Evolutionary conservation across 805 yeast species (phyloP).

Genomic region (Maudiozyma serrabonitensis): DNA sequence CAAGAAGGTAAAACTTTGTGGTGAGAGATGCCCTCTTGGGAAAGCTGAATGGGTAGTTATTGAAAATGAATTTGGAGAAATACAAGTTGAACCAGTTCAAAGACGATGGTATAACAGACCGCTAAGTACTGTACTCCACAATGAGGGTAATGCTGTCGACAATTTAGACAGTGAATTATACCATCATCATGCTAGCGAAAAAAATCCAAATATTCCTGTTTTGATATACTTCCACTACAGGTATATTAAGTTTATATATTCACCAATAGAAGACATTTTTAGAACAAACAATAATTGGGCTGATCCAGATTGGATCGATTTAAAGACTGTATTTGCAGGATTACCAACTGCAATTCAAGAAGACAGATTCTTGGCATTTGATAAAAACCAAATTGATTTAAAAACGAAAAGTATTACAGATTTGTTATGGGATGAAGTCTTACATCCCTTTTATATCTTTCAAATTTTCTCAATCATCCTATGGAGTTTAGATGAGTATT

Average conservation of each 20-base stretch:
- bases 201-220: constrained; percentile 45
- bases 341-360: constrained; percentile 58
- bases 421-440: constrained; percentile 72
- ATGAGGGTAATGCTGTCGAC: constrained; percentile 17
- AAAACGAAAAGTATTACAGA: constrained; percentile 58
- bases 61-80: constrained; percentile 89
- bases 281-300: constrained; percentile 81
- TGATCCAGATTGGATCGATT: constrained; percentile 65
- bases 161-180: constrained; percentile 3
- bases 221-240: constrained; percentile 70
- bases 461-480: constrained; percentile 85
- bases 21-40: constrained; percentile 58
- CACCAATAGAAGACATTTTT: constrained; percentile 81
- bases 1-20: constrained; percentile 57
- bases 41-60: constrained; percentile 86
- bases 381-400: constrained; percentile 63
- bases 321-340: constrained; percentile 49
- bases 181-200: constrained; percentile 19
- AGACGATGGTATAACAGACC: constrained; percentile 61
- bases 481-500: constrained; percentile 89
- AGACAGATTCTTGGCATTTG: constrained; percentile 67
- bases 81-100: constrained; percentile 47
- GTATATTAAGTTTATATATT: constrained; percentile 71
- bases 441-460: constrained; percentile 92
- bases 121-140: constrained; percentile 53